Evolutionary conservation across 2,329 filamentous ascomycete species (phyloP).

Genomic region (Exophiala bonariae): DNA sequence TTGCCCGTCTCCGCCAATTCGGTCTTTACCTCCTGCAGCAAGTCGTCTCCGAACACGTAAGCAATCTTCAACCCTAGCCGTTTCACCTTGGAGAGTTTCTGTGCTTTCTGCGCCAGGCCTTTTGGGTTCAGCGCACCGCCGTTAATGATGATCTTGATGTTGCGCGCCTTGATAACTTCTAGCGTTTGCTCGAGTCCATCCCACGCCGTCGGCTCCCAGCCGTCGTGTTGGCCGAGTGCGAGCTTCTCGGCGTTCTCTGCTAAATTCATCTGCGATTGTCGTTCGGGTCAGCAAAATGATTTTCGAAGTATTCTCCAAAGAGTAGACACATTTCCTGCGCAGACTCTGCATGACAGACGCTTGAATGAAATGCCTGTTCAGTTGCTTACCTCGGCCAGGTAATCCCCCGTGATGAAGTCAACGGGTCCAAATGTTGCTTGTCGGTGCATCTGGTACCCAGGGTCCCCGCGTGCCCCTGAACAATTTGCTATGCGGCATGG

Average conservation of each 20-base stretch:
- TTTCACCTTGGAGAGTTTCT: constrained; percentile 35
- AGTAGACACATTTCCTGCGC: no score
- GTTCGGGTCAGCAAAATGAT: no score
- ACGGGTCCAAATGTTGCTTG: constrained; percentile 39
- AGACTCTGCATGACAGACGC: no score
- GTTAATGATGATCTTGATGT: constrained; percentile 58
- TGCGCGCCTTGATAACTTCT: constrained; percentile 46
- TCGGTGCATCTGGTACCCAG: constrained; percentile 38
- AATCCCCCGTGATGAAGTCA: constrained; percentile 58
- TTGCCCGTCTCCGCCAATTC: constrained; percentile 35
- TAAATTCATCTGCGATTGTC: constrained; percentile 35
- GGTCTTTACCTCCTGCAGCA: constrained; percentile 36
- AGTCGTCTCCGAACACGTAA: constrained; percentile 48
- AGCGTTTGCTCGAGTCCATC: constrained; percentile 49
- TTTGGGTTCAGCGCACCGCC: constrained; percentile 58
- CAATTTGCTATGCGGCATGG: constrained; percentile 37
- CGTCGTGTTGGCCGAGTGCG: constrained; percentile 41
- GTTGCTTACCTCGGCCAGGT: constrained; percentile 43
- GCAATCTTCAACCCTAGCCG: constrained; percentile 43
- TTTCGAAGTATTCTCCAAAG: no score
- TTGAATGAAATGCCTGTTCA: no score
- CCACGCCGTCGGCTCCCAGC: constrained; percentile 51
- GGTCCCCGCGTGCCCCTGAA: constrained; percentile 36
- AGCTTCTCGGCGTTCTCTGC: constrained; percentile 47
- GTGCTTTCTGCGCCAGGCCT: constrained; percentile 47